These are phyloP conservation scores for Nicotiana sylvestris DNA, from an alignment of 257 asterid species.

Conservation along the genomic window DNA sequence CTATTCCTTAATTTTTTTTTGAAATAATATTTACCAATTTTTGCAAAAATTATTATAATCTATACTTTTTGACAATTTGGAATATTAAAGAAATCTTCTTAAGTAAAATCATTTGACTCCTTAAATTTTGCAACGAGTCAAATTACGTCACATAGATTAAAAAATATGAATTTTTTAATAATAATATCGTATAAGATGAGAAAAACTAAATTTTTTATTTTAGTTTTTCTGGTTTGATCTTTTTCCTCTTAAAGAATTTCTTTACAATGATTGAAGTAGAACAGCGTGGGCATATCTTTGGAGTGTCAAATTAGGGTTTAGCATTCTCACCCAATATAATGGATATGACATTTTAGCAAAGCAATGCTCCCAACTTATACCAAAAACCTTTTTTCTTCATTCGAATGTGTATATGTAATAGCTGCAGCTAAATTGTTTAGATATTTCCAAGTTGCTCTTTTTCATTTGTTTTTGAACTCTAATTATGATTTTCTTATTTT, in stretches of 20 bases:
- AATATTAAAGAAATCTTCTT: background rate
- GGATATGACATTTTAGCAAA: background rate
- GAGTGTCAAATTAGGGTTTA: background rate
- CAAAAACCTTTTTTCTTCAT: too few relatives aligned
- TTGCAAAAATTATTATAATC: background rate
- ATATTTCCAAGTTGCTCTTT: too few relatives aligned
- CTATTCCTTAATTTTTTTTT: too few relatives aligned
- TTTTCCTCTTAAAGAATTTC: background rate
- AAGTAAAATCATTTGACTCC: background rate
- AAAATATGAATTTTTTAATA: too few relatives aligned
- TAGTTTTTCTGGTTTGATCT: background rate
- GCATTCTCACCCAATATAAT: background rate
- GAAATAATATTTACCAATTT: background rate
- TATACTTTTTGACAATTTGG: background rate
- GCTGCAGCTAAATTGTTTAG: too few relatives aligned
- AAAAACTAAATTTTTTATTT: background rate
- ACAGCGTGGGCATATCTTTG: background rate
- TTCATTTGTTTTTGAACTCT: too few relatives aligned
- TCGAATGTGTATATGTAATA: too few relatives aligned
- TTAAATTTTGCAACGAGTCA: too few relatives aligned
- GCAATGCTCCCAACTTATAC: constrained; percentile 1
- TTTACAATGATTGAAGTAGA: background rate
- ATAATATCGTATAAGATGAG: background rate
- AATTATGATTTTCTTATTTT: too few relatives aligned
- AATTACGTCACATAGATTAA: too few relatives aligned